These are phyloP conservation scores for Cicer cuneatum DNA, from an alignment of 306 rosid species.

Conservation along the genomic window DNA sequence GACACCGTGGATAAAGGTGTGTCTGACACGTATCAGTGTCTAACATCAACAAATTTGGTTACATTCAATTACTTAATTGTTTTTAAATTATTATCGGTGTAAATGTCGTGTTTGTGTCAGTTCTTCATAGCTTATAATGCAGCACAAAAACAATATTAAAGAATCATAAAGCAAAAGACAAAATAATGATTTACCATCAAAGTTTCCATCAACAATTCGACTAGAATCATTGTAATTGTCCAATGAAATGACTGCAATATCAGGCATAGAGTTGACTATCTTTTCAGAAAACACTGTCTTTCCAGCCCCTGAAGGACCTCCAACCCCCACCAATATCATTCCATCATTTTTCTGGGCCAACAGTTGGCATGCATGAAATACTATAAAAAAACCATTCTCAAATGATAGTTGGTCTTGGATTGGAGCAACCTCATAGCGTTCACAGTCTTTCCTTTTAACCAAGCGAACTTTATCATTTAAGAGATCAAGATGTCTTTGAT, in stretches of 20 bases:
- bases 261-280: conserved; percentile 89
- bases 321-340: conserved; percentile 84
- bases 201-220: conserved; percentile 96
- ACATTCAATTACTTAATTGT: no score
- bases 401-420: conserved; percentile 76
- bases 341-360: conserved; percentile 89
- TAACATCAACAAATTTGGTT: no score
- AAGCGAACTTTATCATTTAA: conserved; percentile 81
- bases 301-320: conserved; percentile 99
- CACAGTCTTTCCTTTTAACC: conserved; percentile 71
- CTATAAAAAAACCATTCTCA: conserved; percentile 94
- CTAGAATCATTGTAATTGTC: conserved; percentile 95
- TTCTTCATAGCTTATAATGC: background rate
- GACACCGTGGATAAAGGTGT: no score
- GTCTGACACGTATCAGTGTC: no score
- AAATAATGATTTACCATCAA: conserved; percentile 70
- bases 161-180: conserved; percentile 36
- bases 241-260: conserved; percentile 92
- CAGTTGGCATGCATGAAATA: conserved; percentile 84
- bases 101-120: no score
- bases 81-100: no score
- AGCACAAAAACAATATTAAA: conserved; percentile 32
- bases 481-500: conserved; percentile 65
- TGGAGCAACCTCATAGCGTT: conserved; percentile 73
- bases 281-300: conserved; percentile 91